These are phyloP conservation scores for Cephaloascus fragrans DNA, from an alignment of 805 yeast species.

Conservation along the genomic window DNA sequence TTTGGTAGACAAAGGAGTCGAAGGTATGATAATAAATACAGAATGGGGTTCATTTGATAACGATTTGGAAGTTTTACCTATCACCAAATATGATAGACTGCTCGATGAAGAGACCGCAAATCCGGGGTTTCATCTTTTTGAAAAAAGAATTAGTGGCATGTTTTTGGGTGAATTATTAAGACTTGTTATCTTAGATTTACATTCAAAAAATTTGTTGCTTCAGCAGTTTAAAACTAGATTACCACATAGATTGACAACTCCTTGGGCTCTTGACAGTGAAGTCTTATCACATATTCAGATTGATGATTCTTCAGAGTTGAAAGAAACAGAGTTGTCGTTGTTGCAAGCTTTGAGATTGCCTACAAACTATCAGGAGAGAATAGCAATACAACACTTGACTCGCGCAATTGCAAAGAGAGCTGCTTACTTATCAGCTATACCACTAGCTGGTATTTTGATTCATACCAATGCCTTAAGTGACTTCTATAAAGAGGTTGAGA, in stretches of 20 bases:
- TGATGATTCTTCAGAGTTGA: conserved; percentile 68
- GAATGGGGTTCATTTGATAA: conserved; percentile 99
- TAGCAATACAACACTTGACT: conserved; percentile 61
- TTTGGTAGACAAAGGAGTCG: conserved; percentile 32
- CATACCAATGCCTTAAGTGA: conserved; percentile 60
- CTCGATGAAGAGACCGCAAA: conserved; percentile 71
- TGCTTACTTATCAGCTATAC: conserved; percentile 84
- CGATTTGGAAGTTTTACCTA: conserved; percentile 63
- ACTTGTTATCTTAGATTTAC: conserved; percentile 60
- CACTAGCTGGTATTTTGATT: conserved; percentile 71
- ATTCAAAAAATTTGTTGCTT: conserved; percentile 48
- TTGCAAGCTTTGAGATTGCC: conserved; percentile 60
- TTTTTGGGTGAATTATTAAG: conserved; percentile 86
- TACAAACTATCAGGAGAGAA: conserved; percentile 63
- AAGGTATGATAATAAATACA: conserved; percentile 83
- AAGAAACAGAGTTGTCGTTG: conserved; percentile 59
- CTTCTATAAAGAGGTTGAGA: conserved; percentile 68
- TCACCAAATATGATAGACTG: conserved; percentile 62
- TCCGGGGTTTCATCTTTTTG: conserved; percentile 84
- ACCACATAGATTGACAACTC: conserved; percentile 59
- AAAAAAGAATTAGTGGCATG: conserved; percentile 88
- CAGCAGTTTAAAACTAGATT: conserved; percentile 35
- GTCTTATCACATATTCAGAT: conserved; percentile 80
- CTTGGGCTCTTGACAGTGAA: conserved; percentile 75
- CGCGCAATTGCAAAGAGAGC: conserved; percentile 80